These are phyloP conservation scores for Morella rubra DNA, from an alignment of 306 rosid genomes.

Conservation along the genomic window DNA sequence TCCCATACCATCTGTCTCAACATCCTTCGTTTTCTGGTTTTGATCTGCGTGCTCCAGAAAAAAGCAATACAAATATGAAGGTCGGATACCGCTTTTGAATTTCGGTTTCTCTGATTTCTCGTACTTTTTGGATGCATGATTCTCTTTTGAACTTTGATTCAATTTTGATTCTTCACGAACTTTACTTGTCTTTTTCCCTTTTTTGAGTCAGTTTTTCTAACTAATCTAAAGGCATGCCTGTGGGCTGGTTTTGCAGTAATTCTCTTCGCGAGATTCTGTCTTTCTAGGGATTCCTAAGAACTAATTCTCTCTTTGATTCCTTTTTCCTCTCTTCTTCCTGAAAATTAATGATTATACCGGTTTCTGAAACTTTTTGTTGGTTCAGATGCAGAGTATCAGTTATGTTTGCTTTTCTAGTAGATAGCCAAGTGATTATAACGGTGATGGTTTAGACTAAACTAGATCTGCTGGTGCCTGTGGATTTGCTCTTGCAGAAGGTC, in stretches of 20 bases:
- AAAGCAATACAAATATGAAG: slow-evolving; percentile 55
- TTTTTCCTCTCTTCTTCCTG: neutral
- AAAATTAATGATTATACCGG: slow-evolving; percentile 8
- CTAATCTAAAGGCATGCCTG: slow-evolving; percentile 20
- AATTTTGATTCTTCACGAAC: slow-evolving; percentile 37
- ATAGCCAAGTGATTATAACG: neutral
- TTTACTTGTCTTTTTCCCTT: slow-evolving; percentile 15
- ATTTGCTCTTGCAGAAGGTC: slow-evolving; percentile 58
- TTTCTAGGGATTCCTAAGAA: slow-evolving; percentile 18
- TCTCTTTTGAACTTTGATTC: slow-evolving; percentile 17
- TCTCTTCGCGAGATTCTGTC: slow-evolving; percentile 17
- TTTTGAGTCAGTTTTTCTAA: neutral
- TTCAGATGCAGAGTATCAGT: slow-evolving; percentile 19
- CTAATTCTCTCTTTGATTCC: slow-evolving; percentile 2
- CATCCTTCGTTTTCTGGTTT: slow-evolving; percentile 22
- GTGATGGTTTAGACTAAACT: slow-evolving; percentile 21
- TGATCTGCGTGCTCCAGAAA: slow-evolving; percentile 31
- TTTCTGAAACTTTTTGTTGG: slow-evolving; percentile 18
- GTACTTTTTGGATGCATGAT: neutral
- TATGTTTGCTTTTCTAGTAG: neutral
- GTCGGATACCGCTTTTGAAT: slow-evolving; percentile 40
- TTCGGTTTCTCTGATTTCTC: slow-evolving; percentile 9
- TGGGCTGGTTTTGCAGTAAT: slow-evolving; percentile 20
- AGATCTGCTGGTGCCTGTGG: slow-evolving; percentile 25
- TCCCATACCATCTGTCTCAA: neutral